Evolutionary conservation across 352 stramenopile genomes (phyloP).

Genomic region (Pythium sukuiense): DNA sequence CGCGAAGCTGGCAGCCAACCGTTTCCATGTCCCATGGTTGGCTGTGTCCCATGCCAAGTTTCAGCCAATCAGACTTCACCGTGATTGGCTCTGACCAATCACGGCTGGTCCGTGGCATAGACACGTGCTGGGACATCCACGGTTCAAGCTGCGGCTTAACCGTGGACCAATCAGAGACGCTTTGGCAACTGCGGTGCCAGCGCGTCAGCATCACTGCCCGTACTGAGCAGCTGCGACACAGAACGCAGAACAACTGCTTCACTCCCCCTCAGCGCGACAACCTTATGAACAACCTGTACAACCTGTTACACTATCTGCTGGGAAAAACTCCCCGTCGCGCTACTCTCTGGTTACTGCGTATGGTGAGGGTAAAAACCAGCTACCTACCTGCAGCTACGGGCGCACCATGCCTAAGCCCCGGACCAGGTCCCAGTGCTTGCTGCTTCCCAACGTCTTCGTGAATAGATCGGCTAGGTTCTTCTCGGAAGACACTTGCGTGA

Average conservation of each 20-base stretch:
- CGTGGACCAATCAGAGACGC: conserved; percentile 1
- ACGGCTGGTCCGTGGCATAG: not conserved
- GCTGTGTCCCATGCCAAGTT: not conserved
- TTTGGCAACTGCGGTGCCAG: not conserved
- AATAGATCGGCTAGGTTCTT: conserved; percentile 26
- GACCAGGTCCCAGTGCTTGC: conserved; percentile 26
- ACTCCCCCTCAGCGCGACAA: conserved; percentile 12
- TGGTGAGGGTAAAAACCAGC: conserved; percentile 21
- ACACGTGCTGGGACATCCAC: not conserved
- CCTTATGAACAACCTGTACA: not conserved
- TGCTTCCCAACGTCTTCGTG: conserved; percentile 27
- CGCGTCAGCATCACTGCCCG: not conserved
- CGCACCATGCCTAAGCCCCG: conserved; percentile 15
- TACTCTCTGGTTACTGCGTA: not conserved
- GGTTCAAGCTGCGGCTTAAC: not conserved
- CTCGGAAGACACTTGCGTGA: conserved; percentile 17
- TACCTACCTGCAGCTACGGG: conserved; percentile 12
- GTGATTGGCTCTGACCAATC: not conserved
- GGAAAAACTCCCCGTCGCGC: conserved; percentile 6
- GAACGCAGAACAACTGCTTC: not conserved
- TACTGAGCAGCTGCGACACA: not conserved
- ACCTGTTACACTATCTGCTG: not conserved
- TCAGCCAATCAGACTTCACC: not conserved
- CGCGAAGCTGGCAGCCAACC: too few species aligned
- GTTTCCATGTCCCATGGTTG: not conserved